Conservation (phyloP, 1,284 basidiomycete genomes). For the Cerrena zonata region DNA sequence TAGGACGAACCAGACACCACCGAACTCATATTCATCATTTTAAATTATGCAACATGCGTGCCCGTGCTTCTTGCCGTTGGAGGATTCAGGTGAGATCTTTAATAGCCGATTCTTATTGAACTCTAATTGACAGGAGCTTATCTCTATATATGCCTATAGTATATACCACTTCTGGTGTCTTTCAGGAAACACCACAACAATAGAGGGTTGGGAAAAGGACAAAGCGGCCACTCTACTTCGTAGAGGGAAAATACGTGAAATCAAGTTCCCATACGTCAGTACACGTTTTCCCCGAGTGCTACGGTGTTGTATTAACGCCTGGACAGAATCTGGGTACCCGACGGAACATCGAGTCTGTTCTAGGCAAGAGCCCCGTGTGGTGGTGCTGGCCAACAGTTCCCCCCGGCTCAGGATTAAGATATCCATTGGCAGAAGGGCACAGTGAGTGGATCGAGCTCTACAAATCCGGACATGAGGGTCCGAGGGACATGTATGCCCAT, state of each 20-base stretch:
- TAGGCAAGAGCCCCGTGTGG: slow-evolving; percentile 67
- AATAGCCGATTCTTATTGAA: slow-evolving; percentile 5
- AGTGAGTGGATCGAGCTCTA: slow-evolving; percentile 70
- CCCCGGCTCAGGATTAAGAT: slow-evolving; percentile 74
- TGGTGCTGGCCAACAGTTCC: slow-evolving; percentile 79
- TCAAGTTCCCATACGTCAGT: slow-evolving; percentile 90
- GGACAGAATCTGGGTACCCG: slow-evolving; percentile 69
- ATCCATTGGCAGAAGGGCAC: slow-evolving; percentile 61
- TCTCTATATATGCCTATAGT: too few species aligned
- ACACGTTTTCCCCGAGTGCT: neutral
- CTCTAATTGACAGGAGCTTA: too few species aligned
- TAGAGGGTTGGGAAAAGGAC: slow-evolving; percentile 97
- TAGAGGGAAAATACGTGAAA: slow-evolving; percentile 79
- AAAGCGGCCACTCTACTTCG: slow-evolving; percentile 82
- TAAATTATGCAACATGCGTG: slow-evolving; percentile 82
- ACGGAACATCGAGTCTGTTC: slow-evolving; percentile 70
- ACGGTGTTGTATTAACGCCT: slow-evolving; percentile 4
- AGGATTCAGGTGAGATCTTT: slow-evolving; percentile 73
- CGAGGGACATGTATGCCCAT: neutral
- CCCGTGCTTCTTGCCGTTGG: slow-evolving; percentile 86
- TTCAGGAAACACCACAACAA: slow-evolving; percentile 85
- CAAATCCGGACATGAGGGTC: slow-evolving; percentile 7
- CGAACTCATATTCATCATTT: slow-evolving; percentile 79
- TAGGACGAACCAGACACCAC: slow-evolving; percentile 65
- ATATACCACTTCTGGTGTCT: slow-evolving; percentile 85